These are phyloP conservation scores for Actinomortierella ambigua DNA, from an alignment of 371 early-diverging fungal genomes.

Conservation along the genomic window DNA sequence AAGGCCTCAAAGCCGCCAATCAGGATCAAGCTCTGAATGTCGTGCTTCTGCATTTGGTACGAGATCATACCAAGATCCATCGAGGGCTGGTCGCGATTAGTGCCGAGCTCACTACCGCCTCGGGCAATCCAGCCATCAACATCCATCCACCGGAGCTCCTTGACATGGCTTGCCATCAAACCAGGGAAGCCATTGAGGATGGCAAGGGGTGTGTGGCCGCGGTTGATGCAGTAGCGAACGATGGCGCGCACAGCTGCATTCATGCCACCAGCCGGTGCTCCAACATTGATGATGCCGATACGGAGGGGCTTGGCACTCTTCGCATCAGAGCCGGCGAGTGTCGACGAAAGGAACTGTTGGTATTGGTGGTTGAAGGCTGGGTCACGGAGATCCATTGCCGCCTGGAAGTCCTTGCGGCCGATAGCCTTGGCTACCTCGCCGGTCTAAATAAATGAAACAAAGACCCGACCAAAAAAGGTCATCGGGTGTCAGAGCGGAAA, in stretches of 20 bases:
- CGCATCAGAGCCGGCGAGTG: slow-evolving; percentile 10
- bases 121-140: slow-evolving; percentile 90
- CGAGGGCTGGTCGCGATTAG: slow-evolving; percentile 89
- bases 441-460: slow-evolving; percentile 57
- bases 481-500: no score
- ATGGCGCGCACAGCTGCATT: slow-evolving; percentile 95
- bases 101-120: slow-evolving; percentile 97
- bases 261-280: slow-evolving; percentile 98
- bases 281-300: slow-evolving; percentile 93
- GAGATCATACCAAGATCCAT: slow-evolving; percentile 87
- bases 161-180: slow-evolving; percentile 79
- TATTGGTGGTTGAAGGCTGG: slow-evolving; percentile 85
- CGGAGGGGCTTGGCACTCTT: slow-evolving; percentile 60
- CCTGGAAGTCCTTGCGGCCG: slow-evolving; percentile 79
- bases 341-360: slow-evolving; percentile 61
- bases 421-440: slow-evolving; percentile 89
- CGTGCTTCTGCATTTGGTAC: slow-evolving; percentile 88
- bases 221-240: slow-evolving; percentile 86
- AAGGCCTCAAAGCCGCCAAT: slow-evolving; percentile 97
- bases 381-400: slow-evolving; percentile 92
- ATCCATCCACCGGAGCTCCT: slow-evolving; percentile 81
- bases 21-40: slow-evolving; percentile 88
- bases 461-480: not conserved
- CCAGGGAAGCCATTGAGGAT: slow-evolving; percentile 97
- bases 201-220: slow-evolving; percentile 84